Evolutionary conservation across 2,329 filamentous ascomycete genomes (phyloP), one percentile per base, ranked within the genome.

Genomic region (Pezicula radicicola): DNA sequence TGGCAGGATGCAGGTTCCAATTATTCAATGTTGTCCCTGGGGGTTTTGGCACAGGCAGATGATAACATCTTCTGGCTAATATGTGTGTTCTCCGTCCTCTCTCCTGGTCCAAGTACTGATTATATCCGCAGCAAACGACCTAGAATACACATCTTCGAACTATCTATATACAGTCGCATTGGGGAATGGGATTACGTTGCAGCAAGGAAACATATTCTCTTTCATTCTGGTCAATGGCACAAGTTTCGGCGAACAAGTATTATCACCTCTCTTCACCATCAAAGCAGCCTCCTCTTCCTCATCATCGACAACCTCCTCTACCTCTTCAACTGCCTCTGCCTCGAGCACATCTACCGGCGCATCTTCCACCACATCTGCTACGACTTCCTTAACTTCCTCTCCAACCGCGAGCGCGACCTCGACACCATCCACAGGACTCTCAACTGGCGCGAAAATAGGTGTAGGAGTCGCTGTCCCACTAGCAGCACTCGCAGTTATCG

Each of bases 221-320:
- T 50, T 50, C 30, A 13, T 50, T n/a, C 37, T 54, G 2, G 52
- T 54, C 15, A 54, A 54, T 41, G 52, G 48, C 9, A 50, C 52
- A n/a, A 48, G 27, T 5, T 51, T 46, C 27, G 48, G 48, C 7
- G 28, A 44, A 18, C 15, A 40, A 39, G 51, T 16, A n/a, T 5
- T 36, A 10, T 46, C 46, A 18, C 13, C 47, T 9, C 7, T 8
- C 15, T 50, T 53, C 25, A 30, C 27, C 7, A 42, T 53, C 21
- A 30, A 27, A 12, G 13, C 28, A 30, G 28, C 47, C n/a, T 13
- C 41, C 10, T 13, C 41, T 15, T 41, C 30, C 12, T 6, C 40
- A 18, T 41, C 33, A 6, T 21, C 48, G 2, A 16, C 44, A 27
- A 45, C 44, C 3, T 39, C 42, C 33, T 18, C 51, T 6, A 45